phyloP scores from a whole-genome alignment of 257 asterid genomes.

The Nicotiana undulata region DNA sequence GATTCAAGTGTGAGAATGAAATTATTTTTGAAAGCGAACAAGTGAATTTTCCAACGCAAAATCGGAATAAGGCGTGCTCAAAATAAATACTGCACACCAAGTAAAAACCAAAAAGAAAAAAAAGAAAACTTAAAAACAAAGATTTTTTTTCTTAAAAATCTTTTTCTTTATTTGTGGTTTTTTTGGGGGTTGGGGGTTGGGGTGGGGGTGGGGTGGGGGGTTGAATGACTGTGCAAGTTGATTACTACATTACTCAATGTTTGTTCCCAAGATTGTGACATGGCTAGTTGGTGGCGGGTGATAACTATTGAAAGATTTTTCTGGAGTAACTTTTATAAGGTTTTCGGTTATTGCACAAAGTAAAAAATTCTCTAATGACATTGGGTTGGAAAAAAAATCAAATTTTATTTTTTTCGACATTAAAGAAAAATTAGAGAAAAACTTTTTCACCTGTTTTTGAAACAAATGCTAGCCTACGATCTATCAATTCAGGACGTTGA shows the following conservation, averaged over 20 bases:
- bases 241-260: neutral
- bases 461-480: too few species aligned
- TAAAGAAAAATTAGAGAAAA: neutral
- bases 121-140: too few species aligned
- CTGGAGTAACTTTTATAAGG: too few species aligned
- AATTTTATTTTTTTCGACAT: too few species aligned
- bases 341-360: too few species aligned
- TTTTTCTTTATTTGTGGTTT: too few species aligned
- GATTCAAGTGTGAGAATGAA: too few species aligned
- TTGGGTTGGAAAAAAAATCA: neutral
- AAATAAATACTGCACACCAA: accelerated
- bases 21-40: too few species aligned
- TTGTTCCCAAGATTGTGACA: neutral
- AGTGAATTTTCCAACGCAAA: too few species aligned
- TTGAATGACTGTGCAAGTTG: neutral
- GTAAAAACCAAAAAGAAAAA: accelerated
- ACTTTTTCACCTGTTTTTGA: too few species aligned
- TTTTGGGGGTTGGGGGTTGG: neutral
- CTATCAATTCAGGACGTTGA: neutral
- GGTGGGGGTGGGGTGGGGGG: neutral
- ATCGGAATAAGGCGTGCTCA: too few species aligned
- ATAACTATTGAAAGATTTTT: neutral
- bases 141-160: too few species aligned
- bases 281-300: neutral
- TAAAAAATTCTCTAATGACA: neutral